Base-by-base conservation (phyloP, 1,139 yeast species). In the Lodderomyces parapsilosis region DNA sequence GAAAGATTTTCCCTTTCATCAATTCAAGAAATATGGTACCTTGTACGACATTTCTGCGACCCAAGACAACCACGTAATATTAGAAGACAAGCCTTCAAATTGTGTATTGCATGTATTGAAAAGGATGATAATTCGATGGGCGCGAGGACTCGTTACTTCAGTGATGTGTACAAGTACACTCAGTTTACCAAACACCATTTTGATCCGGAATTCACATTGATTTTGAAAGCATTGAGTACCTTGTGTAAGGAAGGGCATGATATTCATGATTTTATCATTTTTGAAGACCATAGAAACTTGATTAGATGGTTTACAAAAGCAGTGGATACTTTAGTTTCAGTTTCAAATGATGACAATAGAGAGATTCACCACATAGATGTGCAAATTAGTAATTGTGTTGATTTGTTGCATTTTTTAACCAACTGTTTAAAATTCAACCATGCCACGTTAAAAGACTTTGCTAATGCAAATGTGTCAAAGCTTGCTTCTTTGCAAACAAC, bases 1-100 rank as follows among this genome's bases (percentile, higher is more conserved):
- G 72, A 73, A 35, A 75, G 72, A 37, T 74, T 73, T 42, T 69
- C 83, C 7, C 73, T 82, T 2, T 72, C 84, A 0, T 77, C 85
- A 2, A 71, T 86, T 4, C 83, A 86, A 0, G 91, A 86, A 52
- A 73, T 87, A 3, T 88, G 96, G 96, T 81, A 83, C 55, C 64
- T 81, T 44, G 83, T 84, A 0, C 66, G 80, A 49, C 81, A 77
- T 45, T 65, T 85, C 61, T 71, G 86, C 40, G 68, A 70, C 7
- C 58, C 67, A 0, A 63, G 63, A 11, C 60, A 69, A 10, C 41
- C 40, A 11, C 63, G 69, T 3, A 54, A 68, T 2, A 73, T 78
- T 19, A 68, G 95, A 38, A 62, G 77, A 32, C 75, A 78, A 1
- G 83, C 82, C 0, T 58, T 87, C 23, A 60, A 69, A 18, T 65